Percentiles rank a stretch among this genome's conserved stretches.
These are phyloP conservation scores for Macrophomina phaseolina DNA, from an alignment of 2,329 filamentous ascomycete genomes.

Conservation along the genomic window DNA sequence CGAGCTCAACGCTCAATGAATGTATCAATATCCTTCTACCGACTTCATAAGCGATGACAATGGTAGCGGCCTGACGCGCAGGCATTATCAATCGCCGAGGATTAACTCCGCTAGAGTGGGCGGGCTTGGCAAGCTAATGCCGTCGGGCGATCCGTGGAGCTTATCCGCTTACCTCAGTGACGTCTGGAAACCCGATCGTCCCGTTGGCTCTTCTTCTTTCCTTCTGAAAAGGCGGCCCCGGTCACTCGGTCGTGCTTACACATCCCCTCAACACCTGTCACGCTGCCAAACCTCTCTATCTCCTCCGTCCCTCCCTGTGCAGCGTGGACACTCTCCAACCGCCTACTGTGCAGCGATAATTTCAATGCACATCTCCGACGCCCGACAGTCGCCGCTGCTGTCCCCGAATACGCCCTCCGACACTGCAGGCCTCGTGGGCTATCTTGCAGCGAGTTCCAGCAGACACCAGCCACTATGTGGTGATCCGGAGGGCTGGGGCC, in stretches of 20 bases:
- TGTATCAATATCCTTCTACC: not conserved
- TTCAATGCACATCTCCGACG: slow-evolving; percentile 41
- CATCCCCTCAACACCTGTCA: slow-evolving; percentile 7
- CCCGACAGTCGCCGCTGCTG: slow-evolving; percentile 42
- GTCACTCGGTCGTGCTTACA: slow-evolving; percentile 7
- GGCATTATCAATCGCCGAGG: not conserved
- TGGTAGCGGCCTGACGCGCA: not conserved
- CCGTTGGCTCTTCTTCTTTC: slow-evolving; percentile 17
- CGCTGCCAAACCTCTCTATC: not conserved
- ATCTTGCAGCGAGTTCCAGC: slow-evolving; percentile 57
- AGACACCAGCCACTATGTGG: slow-evolving; percentile 77
- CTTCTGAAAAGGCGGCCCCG: slow-evolving; percentile 20
- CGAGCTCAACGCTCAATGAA: not conserved
- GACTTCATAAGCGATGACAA: not conserved
- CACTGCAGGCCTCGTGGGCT: slow-evolving; percentile 44
- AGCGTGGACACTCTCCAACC: slow-evolving; percentile 11
- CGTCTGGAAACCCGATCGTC: slow-evolving; percentile 22
- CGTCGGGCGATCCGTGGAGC: slow-evolving; percentile 19
- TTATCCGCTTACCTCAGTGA: slow-evolving; percentile 23
- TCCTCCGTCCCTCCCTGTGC: not conserved
- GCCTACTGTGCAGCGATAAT: slow-evolving; percentile 12
- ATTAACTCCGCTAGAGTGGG: slow-evolving; percentile 8
- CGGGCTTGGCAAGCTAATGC: slow-evolving; percentile 18
- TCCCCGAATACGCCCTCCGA: slow-evolving; percentile 35
- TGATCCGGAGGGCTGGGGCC: slow-evolving; percentile 94